Evolutionary conservation across 352 stramenopile genomes (phyloP).

Genomic region (Phytophthora sp.): DNA sequence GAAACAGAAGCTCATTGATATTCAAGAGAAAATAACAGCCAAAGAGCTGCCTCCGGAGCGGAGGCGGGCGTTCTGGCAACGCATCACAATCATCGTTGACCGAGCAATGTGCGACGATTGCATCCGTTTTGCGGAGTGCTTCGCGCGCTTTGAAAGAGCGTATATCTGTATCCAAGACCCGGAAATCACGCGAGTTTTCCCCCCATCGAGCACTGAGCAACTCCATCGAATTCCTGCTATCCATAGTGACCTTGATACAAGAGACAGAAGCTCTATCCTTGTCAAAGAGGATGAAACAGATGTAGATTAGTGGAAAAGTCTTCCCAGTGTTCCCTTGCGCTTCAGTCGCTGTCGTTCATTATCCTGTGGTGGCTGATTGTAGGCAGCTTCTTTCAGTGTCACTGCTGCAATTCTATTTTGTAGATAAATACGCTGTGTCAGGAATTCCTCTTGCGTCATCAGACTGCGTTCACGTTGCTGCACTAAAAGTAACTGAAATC

Average conservation of each 20-base stretch:
- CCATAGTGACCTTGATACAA: neutral
- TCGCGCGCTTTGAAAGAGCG: slow-evolving; percentile 50
- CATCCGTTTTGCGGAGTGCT: slow-evolving; percentile 58
- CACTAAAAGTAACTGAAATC: slow-evolving; percentile 9
- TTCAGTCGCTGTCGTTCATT: slow-evolving; percentile 29
- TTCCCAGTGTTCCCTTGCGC: slow-evolving; percentile 31
- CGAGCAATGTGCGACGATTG: slow-evolving; percentile 82
- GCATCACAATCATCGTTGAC: slow-evolving; percentile 64
- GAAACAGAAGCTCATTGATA: slow-evolving; percentile 86
- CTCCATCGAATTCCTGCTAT: neutral
- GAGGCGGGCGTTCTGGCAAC: slow-evolving; percentile 51
- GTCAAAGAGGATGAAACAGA: too few relatives aligned
- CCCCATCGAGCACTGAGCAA: slow-evolving; percentile 17
- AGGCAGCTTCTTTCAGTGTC: neutral
- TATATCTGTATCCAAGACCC: slow-evolving; percentile 65
- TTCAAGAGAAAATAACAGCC: slow-evolving; percentile 62
- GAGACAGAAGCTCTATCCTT: too few relatives aligned
- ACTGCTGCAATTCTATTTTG: slow-evolving; percentile 1
- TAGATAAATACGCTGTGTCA: neutral
- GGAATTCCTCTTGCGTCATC: slow-evolving; percentile 29
- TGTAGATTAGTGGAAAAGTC: slow-evolving; percentile 22
- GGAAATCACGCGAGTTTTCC: slow-evolving; percentile 47
- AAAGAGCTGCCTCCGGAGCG: slow-evolving; percentile 1
- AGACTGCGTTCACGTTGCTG: slow-evolving; percentile 18
- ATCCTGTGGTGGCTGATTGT: neutral